Conservation (phyloP, 2,329 filamentous ascomycete genomes). For the Chaetomium globosum region DNA sequence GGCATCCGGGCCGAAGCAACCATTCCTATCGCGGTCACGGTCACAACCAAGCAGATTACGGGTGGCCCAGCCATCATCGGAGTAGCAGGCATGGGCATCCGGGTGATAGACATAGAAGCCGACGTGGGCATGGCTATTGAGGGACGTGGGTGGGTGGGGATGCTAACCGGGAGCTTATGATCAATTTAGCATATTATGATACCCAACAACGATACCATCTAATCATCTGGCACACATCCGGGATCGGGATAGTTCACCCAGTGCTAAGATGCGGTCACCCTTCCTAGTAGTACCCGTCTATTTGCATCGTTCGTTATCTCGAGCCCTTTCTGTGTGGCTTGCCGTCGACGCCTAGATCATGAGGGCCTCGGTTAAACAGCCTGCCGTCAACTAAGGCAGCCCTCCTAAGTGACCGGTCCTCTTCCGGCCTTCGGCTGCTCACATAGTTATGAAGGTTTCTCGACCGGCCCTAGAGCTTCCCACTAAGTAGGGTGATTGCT, state of each 20-base stretch:
- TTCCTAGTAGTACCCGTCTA: background rate
- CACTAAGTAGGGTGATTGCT: background rate
- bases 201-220: slow-evolving; percentile 8
- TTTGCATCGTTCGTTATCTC: background rate
- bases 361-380: background rate
- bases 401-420: background rate
- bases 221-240: background rate
- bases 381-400: too few relatives aligned
- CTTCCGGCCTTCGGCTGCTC: too few relatives aligned
- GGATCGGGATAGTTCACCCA: background rate
- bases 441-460: too few relatives aligned
- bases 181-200: slow-evolving; percentile 11
- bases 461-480: too few relatives aligned
- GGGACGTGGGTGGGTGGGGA: too few relatives aligned
- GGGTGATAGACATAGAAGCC: slow-evolving; percentile 32
- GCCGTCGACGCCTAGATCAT: background rate
- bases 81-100: slow-evolving; percentile 31
- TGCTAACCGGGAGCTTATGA: background rate
- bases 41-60: slow-evolving; percentile 32
- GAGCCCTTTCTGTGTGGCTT: background rate
- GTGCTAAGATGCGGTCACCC: background rate
- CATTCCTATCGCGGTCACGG: slow-evolving; percentile 29
- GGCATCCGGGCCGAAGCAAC: slow-evolving; percentile 26
- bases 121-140: slow-evolving; percentile 31
- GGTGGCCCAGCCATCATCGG: slow-evolving; percentile 35